Percentiles rank a stretch among this genome's conserved stretches.
These are phyloP conservation scores for Pelargonium fulgidum DNA, from an alignment of 441 rosid genomes.

Conservation along the genomic window DNA sequence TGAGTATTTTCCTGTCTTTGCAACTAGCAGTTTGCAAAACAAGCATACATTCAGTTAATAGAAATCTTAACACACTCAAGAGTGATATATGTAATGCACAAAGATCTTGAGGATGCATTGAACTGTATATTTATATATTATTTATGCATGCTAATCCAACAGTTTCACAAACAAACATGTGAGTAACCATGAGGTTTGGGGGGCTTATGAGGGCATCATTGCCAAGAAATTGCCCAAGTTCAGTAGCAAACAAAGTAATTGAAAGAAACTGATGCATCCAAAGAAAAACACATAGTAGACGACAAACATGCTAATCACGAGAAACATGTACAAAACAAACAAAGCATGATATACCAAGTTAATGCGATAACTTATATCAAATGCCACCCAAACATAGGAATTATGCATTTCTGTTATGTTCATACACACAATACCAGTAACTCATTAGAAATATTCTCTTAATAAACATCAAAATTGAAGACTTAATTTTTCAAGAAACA, in stretches of 20 bases:
- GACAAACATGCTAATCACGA: too few relatives aligned
- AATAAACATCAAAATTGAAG: too few relatives aligned
- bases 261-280: not conserved
- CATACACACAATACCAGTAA: too few relatives aligned
- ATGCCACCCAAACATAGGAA: too few relatives aligned
- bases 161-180: not conserved
- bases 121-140: not conserved
- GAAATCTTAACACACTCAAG: not conserved
- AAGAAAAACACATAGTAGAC: too few relatives aligned
- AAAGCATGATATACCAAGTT: too few relatives aligned
- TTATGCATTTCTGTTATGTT: too few relatives aligned
- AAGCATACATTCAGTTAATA: not conserved
- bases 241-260: not conserved
- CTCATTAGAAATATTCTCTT: too few relatives aligned
- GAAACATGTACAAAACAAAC: too few relatives aligned
- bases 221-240: not conserved
- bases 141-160: not conserved
- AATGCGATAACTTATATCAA: too few relatives aligned
- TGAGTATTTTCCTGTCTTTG: not conserved
- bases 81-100: not conserved
- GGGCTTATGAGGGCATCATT: not conserved
- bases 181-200: not conserved
- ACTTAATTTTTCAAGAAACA: too few relatives aligned
- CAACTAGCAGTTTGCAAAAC: not conserved
- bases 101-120: not conserved